Conservation (phyloP, 2,329 filamentous ascomycete genomes). For the Aspergillus brunneoviolaceus region DNA sequence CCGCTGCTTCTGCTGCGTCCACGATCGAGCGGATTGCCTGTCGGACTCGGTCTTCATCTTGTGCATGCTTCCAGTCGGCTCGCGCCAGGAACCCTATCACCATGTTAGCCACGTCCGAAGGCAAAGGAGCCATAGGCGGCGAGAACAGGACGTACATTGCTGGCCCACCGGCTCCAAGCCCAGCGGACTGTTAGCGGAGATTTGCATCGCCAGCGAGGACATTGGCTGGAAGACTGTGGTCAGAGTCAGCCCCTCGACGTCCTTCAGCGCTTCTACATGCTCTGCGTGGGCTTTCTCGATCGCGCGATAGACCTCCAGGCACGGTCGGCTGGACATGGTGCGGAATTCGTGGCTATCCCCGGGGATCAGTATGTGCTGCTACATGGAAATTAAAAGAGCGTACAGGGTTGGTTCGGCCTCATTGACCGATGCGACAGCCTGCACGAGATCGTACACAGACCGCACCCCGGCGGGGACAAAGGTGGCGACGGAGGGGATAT, state of each 20-base stretch:
- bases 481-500: slow-evolving; percentile 4
- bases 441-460: slow-evolving; percentile 10
- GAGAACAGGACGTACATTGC: slow-evolving; percentile 13
- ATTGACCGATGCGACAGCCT: slow-evolving; percentile 7
- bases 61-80: slow-evolving; percentile 9
- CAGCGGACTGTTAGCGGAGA: slow-evolving; percentile 8
- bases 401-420: not conserved
- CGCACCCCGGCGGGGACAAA: slow-evolving; percentile 9
- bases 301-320: slow-evolving; percentile 13
- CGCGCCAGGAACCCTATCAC: slow-evolving; percentile 12
- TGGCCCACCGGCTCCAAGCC: slow-evolving; percentile 6
- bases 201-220: slow-evolving; percentile 6
- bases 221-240: slow-evolving; percentile 16
- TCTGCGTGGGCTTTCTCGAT: slow-evolving; percentile 7
- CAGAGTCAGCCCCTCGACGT: slow-evolving; percentile 7
- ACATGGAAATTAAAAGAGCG: too few relatives aligned
- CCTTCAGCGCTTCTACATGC: slow-evolving; percentile 5
- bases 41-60: slow-evolving; percentile 8
- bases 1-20: slow-evolving; percentile 6
- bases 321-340: slow-evolving; percentile 14
- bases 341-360: slow-evolving; percentile 17
- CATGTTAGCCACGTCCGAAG: not conserved
- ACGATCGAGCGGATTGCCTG: slow-evolving; percentile 13
- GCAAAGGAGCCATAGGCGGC: not conserved
- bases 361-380: too few relatives aligned